Evolutionary conservation across 176 grass and related monocot species (phyloP).

Genomic region (Bothriochloa decipiens): DNA sequence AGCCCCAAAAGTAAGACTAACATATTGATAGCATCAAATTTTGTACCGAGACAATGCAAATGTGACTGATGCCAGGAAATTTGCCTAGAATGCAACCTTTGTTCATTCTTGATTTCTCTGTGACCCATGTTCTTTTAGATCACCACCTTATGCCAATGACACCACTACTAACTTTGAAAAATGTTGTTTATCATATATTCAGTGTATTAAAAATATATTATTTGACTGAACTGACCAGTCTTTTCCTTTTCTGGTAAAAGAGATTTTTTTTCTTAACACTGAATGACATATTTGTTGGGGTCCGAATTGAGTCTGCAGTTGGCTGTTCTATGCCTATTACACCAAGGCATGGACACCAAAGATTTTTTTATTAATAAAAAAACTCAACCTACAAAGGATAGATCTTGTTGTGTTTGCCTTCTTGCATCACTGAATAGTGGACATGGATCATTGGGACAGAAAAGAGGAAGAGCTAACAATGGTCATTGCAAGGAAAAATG

Average conservation of each 20-base stretch:
- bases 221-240: background rate
- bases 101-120: conserved; percentile 14
- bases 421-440: background rate
- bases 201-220: background rate
- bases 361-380: background rate
- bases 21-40: conserved; percentile 18
- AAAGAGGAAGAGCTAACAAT: background rate
- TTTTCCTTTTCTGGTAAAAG: conserved; percentile 25
- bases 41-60: background rate
- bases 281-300: background rate
- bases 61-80: conserved; percentile 4
- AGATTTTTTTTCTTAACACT: background rate
- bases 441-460: background rate
- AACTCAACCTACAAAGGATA: background rate
- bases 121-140: background rate
- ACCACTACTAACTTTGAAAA: background rate
- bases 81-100: background rate
- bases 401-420: background rate
- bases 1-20: conserved; percentile 36
- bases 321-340: background rate
- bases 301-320: conserved; percentile 3
- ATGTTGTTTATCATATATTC: background rate
- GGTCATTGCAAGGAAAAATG: background rate
- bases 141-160: background rate
- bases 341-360: background rate